Evolutionary conservation across 2,329 filamentous ascomycete genomes (phyloP).

Genomic region (Diaporthe citrichinensis): DNA sequence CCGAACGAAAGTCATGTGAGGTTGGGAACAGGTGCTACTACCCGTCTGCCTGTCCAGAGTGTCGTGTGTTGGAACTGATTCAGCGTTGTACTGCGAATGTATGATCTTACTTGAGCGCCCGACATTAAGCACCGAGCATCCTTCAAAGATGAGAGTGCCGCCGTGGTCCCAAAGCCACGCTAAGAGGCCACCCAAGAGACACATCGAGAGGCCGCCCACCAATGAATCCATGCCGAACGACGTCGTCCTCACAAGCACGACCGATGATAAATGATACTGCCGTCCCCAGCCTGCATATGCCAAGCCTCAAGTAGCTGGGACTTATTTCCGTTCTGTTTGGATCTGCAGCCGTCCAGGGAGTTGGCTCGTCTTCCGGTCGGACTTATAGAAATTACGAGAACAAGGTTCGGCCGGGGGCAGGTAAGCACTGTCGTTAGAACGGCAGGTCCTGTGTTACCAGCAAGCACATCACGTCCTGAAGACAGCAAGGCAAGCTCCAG

Average conservation of each 20-base stretch:
- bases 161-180: not conserved
- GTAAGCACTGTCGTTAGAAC: slow-evolving; percentile 15
- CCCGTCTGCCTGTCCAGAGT: not conserved
- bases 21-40: slow-evolving; percentile 1
- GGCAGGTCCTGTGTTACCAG: not conserved
- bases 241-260: slow-evolving; percentile 17
- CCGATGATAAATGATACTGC: slow-evolving; percentile 21
- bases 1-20: slow-evolving; percentile 32
- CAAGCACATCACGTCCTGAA: not conserved
- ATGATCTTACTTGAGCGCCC: slow-evolving; percentile 7
- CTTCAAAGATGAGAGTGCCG: slow-evolving; percentile 1
- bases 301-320: slow-evolving; percentile 26
- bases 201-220: slow-evolving; percentile 21
- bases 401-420: slow-evolving; percentile 16
- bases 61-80: slow-evolving; percentile 24
- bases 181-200: not conserved
- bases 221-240: not conserved
- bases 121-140: not conserved
- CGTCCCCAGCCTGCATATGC: slow-evolving; percentile 32
- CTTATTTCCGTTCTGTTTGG: slow-evolving; percentile 27
- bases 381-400: slow-evolving; percentile 25
- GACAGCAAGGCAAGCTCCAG: not conserved
- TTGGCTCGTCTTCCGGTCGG: slow-evolving; percentile 34
- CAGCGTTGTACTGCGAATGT: slow-evolving; percentile 23
- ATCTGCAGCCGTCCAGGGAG: slow-evolving; percentile 29